Percentiles rank a stretch among this genome's conserved stretches.
Evolutionary conservation across 768 basidiomycete genomes (phyloP).

Genomic region (Mycena indigotica): DNA sequence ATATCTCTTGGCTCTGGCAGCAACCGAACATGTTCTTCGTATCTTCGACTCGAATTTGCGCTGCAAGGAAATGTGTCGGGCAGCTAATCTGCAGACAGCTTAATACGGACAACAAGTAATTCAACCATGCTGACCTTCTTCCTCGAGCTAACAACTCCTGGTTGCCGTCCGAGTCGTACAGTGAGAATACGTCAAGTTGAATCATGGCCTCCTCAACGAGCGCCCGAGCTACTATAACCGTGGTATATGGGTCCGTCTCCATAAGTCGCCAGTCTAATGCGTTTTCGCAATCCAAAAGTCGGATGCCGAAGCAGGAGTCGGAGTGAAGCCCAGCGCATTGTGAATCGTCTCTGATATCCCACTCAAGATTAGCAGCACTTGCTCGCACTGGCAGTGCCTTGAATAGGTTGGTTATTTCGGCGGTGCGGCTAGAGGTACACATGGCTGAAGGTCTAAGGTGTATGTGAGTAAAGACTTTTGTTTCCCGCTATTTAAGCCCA

Average conservation of each 20-base stretch:
- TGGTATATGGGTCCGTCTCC: background rate
- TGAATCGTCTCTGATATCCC: too few relatives aligned
- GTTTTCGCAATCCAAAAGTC: too few relatives aligned
- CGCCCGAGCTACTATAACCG: background rate
- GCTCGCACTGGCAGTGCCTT: too few relatives aligned
- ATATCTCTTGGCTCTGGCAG: background rate
- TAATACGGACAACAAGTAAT: background rate
- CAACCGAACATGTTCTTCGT: background rate
- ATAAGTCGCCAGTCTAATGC: too few relatives aligned
- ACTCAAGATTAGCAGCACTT: too few relatives aligned
- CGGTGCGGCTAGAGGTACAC: too few relatives aligned
- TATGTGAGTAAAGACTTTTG: too few relatives aligned
- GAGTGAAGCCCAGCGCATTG: too few relatives aligned
- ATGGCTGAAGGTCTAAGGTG: too few relatives aligned
- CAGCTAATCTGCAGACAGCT: background rate
- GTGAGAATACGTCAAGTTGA: background rate
- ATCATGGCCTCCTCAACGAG: background rate
- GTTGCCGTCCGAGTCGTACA: background rate
- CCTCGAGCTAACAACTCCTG: background rate
- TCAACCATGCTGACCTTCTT: background rate
- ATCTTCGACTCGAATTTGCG: background rate
- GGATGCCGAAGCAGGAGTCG: too few relatives aligned
- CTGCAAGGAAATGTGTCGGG: background rate
- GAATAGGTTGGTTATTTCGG: too few relatives aligned
- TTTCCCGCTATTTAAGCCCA: too few relatives aligned